phyloP scores from a whole-genome alignment of 345 rosid species.

The Theobroma cacao region DNA sequence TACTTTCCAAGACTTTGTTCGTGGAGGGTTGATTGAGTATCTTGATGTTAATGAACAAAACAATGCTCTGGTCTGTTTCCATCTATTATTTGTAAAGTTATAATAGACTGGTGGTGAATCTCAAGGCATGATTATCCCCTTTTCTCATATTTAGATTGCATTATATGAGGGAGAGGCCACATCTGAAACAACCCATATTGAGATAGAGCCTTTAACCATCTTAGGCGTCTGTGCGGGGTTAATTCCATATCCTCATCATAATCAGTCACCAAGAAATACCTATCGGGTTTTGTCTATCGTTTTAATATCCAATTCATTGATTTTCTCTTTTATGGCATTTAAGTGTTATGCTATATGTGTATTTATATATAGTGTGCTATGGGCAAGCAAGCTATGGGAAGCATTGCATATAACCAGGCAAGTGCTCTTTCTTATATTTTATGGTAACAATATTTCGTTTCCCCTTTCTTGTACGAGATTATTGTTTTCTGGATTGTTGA shows the following conservation, averaged over 20 bases:
- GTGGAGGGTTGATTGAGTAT: conserved; percentile 84
- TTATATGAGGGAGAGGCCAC: conserved; percentile 79
- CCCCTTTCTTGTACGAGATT: neutral
- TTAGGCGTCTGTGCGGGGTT: conserved; percentile 95
- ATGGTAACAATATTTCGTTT: neutral
- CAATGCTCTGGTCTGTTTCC: conserved; percentile 70
- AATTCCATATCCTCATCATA: conserved; percentile 97
- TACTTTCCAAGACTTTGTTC: conserved; percentile 77
- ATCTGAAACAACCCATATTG: conserved; percentile 79
- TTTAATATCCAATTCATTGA: no score
- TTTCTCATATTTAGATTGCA: conserved; percentile 83
- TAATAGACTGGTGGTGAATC: conserved; percentile 12
- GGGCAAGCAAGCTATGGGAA: conserved; percentile 99
- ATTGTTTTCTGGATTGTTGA: no score
- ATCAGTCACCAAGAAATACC: conserved; percentile 97
- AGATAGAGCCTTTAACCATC: conserved; percentile 95
- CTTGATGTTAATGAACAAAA: conserved; percentile 96
- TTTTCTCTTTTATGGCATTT: no score
- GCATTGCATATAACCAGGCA: conserved; percentile 86
- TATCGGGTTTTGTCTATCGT: conserved; percentile 97
- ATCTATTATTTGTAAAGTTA: conserved; percentile 14
- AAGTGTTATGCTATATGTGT: no score
- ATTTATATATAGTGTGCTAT: conserved; percentile 72
- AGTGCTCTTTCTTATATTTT: conserved; percentile 20
- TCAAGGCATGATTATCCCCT: conserved; percentile 10